Evolutionary conservation across 1,284 basidiomycete species (phyloP).

Genomic region (Boletellus sp.): DNA sequence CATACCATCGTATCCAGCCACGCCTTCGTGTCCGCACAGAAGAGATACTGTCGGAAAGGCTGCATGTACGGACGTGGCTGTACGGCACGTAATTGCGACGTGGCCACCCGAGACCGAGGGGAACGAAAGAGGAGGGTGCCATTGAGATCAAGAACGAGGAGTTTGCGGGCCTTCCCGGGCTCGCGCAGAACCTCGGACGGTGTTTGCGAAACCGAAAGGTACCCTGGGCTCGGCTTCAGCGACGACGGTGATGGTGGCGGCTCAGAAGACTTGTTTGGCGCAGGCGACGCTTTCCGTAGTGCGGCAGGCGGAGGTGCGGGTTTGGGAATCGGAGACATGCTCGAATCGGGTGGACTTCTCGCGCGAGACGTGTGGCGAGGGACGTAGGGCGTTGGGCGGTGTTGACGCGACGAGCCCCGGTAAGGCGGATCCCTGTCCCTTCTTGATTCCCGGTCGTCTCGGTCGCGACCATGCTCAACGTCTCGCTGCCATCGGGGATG

Average conservation of each 20-base stretch:
- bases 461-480: conserved; percentile 4
- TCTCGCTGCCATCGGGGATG: conserved; percentile 7
- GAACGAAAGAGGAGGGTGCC: conserved; percentile 76
- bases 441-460: conserved; percentile 7
- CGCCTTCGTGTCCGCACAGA: conserved; percentile 48
- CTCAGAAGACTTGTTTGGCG: background rate
- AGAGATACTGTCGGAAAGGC: conserved; percentile 62
- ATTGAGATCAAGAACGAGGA: conserved; percentile 81
- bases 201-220: conserved; percentile 36
- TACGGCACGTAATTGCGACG: conserved; percentile 33
- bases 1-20: conserved; percentile 85
- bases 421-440: conserved; percentile 5
- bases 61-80: conserved; percentile 67
- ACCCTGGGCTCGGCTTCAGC: conserved; percentile 34
- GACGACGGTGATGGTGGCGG: no score
- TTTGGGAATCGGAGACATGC: background rate
- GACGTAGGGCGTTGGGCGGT: conserved; percentile 11
- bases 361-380: conserved; percentile 7
- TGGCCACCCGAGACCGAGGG: conserved; percentile 16
- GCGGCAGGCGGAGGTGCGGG: background rate
- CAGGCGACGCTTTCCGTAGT: conserved; percentile 5
- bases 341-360: conserved; percentile 6
- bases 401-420: conserved; percentile 2
- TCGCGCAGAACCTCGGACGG: conserved; percentile 35
- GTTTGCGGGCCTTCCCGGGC: conserved; percentile 48